Percentiles rank a stretch among this genome's conserved stretches.
These are phyloP conservation scores for Cephaloascus albidus DNA, from an alignment of 805 yeast species.

Conservation along the genomic window DNA sequence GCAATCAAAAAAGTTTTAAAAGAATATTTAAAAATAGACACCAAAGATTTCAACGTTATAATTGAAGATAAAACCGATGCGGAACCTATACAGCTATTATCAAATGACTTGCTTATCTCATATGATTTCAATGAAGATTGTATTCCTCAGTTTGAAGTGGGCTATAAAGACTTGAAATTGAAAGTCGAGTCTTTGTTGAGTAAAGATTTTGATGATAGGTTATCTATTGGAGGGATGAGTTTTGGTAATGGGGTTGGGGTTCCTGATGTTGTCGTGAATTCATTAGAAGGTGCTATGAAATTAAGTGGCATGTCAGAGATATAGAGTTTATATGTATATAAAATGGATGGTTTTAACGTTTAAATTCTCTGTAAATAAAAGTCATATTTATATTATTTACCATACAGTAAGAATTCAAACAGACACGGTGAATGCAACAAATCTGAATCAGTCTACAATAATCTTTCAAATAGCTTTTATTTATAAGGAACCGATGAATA, in stretches of 20 bases:
- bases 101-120: conserved; percentile 10
- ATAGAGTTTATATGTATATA: too few species aligned
- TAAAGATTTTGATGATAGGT: conserved; percentile 23
- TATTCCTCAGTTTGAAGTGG: conserved; percentile 75
- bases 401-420: too few species aligned
- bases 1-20: conserved; percentile 16
- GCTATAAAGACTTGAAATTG: conserved; percentile 40
- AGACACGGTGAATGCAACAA: too few species aligned
- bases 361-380: too few species aligned
- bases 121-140: conserved; percentile 34
- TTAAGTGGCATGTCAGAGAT: too few species aligned
- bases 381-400: too few species aligned
- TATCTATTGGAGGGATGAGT: conserved; percentile 71
- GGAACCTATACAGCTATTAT: conserved; percentile 1
- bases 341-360: too few species aligned
- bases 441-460: too few species aligned
- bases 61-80: conserved; percentile 5
- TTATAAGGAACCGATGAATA: too few species aligned
- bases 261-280: conserved; percentile 69
- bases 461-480: too few species aligned
- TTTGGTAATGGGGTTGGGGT: conserved; percentile 75
- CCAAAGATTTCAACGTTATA: background rate
- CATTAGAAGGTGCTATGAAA: background rate
- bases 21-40: conserved; percentile 3
- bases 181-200: conserved; percentile 21